Evolutionary conservation across 2,329 filamentous ascomycete species (phyloP).

Genomic region (Boeremia exigua): DNA sequence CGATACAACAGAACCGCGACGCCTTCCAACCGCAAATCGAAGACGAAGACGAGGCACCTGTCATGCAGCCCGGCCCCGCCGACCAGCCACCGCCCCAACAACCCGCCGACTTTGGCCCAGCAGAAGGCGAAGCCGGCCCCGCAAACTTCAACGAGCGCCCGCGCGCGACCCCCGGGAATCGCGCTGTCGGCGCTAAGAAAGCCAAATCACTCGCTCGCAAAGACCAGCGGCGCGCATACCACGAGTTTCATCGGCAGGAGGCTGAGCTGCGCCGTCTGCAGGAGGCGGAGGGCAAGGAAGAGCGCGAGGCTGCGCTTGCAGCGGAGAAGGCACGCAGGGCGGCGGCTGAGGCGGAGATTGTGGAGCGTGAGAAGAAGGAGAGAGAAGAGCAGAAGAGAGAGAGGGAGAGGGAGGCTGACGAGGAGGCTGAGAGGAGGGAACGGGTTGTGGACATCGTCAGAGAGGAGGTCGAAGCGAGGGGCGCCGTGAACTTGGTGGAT

Average conservation of each 20-base stretch:
- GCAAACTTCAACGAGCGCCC: constrained; percentile 35
- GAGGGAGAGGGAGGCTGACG: constrained; percentile 46
- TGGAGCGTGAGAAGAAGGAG: constrained; percentile 49
- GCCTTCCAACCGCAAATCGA: constrained; percentile 9
- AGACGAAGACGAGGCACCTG: constrained; percentile 22
- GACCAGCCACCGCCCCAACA: neutral
- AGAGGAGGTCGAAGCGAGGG: constrained; percentile 25
- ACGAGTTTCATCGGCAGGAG: constrained; percentile 58
- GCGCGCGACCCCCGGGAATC: constrained; percentile 36
- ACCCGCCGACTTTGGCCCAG: constrained; percentile 1
- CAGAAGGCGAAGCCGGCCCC: constrained; percentile 39
- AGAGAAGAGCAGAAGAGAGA: constrained; percentile 48
- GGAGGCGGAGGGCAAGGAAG: constrained; percentile 52
- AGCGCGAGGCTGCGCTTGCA: constrained; percentile 52
- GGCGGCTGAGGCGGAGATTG: constrained; percentile 52
- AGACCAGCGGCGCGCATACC: constrained; percentile 53
- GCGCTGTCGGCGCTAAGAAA: constrained; percentile 56
- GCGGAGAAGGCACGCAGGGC: constrained; percentile 51
- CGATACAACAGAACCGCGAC: neutral
- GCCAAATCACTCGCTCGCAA: constrained; percentile 55
- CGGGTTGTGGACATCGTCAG: constrained; percentile 42
- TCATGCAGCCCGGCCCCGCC: constrained; percentile 33
- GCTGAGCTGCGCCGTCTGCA: constrained; percentile 53
- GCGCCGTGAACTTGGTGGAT: constrained; percentile 46
- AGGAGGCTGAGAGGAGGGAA: constrained; percentile 39